Evolutionary conservation across 257 asterid species (phyloP).

Genomic region (Jacaranda mimosifolia): DNA sequence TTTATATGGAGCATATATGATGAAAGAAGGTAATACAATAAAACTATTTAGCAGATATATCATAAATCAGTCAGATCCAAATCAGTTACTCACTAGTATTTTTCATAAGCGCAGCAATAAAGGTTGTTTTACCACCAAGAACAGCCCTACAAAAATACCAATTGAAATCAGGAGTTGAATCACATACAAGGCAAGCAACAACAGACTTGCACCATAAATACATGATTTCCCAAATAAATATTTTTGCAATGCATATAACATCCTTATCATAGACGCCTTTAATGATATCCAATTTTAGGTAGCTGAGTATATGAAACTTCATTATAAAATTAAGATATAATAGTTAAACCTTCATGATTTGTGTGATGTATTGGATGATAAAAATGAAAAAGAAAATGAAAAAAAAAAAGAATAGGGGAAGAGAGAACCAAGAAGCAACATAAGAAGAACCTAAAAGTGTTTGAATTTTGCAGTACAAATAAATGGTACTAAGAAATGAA

Average conservation of each 20-base stretch:
- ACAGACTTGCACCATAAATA: constrained; percentile 17
- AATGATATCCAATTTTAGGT: constrained; percentile 8
- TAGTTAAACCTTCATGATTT: not conserved
- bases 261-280: constrained; percentile 4
- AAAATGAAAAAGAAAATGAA: not conserved
- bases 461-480: too few species aligned
- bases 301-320: constrained; percentile 16
- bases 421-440: not conserved
- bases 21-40: not conserved
- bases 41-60: not conserved
- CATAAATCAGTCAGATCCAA: constrained; percentile 9
- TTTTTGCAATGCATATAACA: not conserved
- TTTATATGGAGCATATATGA: not conserved
- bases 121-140: constrained; percentile 98
- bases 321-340: not conserved
- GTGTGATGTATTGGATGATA: not conserved
- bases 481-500: too few species aligned
- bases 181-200: constrained; percentile 30
- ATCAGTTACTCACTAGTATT: constrained; percentile 73
- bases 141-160: constrained; percentile 77
- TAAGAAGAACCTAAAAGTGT: not conserved
- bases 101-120: constrained; percentile 92
- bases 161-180: constrained; percentile 34
- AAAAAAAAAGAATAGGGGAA: not conserved
- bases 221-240: not conserved